Conservation (phyloP, 2,329 filamentous ascomycete species). For the Sporothrix schenckii region DNA sequence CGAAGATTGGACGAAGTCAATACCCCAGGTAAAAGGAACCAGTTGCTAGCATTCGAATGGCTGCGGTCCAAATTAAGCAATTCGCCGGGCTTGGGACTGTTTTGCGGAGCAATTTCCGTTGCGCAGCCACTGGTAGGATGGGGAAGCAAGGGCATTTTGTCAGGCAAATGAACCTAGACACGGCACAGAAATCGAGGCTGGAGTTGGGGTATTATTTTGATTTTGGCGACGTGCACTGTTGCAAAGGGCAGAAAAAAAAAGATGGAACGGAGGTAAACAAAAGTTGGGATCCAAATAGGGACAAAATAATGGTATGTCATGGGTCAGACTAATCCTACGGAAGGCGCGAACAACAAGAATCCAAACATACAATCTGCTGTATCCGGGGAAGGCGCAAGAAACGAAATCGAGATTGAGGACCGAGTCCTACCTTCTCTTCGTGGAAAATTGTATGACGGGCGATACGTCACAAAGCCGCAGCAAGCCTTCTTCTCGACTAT, state of each 20-base stretch:
- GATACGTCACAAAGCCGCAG: not conserved
- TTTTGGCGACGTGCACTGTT: too few relatives aligned
- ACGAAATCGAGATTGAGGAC: not conserved
- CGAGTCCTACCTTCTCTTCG: not conserved
- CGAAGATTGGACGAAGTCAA: too few relatives aligned
- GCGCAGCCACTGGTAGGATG: conserved; percentile 12
- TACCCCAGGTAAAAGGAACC: not conserved
- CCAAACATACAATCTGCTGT: not conserved
- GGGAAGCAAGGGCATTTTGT: not conserved
- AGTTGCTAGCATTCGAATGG: not conserved
- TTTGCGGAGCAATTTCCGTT: conserved; percentile 20
- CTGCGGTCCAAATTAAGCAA: conserved; percentile 10
- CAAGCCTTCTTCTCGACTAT: not conserved
- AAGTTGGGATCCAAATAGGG: not conserved
- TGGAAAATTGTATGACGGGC: not conserved
- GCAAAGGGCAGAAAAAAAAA: not conserved
- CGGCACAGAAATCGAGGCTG: not conserved
- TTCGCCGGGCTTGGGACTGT: conserved; percentile 3
- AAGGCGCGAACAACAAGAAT: not conserved
- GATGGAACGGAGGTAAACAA: not conserved
- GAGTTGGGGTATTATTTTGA: not conserved
- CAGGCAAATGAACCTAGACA: not conserved
- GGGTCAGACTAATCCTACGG: not conserved
- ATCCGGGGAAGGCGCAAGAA: not conserved
- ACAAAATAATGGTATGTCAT: not conserved